Percentiles rank a stretch among this genome's conserved stretches.
These are phyloP conservation scores for Pelargonium nanum DNA, from an alignment of 345 rosid species.

Conservation along the genomic window DNA sequence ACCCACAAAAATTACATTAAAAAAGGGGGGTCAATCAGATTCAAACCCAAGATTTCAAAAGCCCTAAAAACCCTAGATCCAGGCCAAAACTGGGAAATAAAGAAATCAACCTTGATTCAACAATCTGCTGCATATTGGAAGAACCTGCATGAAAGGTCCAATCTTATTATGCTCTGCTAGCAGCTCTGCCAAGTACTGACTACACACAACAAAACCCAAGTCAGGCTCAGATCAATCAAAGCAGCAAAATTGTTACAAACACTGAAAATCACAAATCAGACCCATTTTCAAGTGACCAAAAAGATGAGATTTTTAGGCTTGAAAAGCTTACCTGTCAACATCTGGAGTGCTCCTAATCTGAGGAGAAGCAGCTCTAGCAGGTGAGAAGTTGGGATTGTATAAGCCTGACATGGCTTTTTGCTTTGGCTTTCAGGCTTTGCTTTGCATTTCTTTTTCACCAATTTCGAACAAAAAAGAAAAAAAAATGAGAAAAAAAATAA, in stretches of 20 bases:
- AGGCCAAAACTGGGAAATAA: slow-evolving; percentile 20
- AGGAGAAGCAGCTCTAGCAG: slow-evolving; percentile 94
- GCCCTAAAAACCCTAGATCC: slow-evolving; percentile 46
- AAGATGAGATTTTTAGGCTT: background rate
- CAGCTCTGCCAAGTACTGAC: slow-evolving; percentile 85
- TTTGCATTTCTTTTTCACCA: background rate
- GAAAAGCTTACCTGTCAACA: slow-evolving; percentile 52
- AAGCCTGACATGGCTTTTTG: slow-evolving; percentile 70
- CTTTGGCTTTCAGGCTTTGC: no score
- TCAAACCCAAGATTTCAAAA: background rate
- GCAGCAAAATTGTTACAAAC: slow-evolving; percentile 1
- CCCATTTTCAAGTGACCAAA: background rate
- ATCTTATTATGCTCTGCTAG: slow-evolving; percentile 94
- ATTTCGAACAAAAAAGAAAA: slow-evolving; percentile 14
- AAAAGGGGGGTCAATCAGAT: background rate
- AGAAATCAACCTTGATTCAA: slow-evolving; percentile 68
- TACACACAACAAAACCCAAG: slow-evolving; percentile 31
- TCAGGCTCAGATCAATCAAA: slow-evolving; percentile 10
- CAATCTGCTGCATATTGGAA: slow-evolving; percentile 86
- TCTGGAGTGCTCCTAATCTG: slow-evolving; percentile 87
- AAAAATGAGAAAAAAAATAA: slow-evolving; percentile 10
- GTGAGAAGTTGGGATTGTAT: slow-evolving; percentile 90
- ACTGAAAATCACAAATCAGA: background rate
- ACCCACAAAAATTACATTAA: background rate
- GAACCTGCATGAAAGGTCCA: slow-evolving; percentile 89